Evolutionary conservation across 2,329 filamentous ascomycete genomes (phyloP).

Genomic region (Ophiocordyceps sinensis): DNA sequence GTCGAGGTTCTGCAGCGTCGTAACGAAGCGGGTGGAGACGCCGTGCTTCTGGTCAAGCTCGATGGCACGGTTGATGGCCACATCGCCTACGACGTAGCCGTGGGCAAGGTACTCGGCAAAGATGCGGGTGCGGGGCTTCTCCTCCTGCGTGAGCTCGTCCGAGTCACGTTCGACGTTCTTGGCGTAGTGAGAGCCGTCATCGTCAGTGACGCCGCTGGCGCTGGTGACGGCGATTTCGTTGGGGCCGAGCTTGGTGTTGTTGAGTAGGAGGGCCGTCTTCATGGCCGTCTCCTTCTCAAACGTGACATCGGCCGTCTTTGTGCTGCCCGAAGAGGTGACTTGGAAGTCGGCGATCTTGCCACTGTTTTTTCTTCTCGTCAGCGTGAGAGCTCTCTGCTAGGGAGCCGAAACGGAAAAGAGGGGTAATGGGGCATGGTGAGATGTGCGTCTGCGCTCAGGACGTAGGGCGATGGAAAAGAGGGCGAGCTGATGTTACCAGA

Average conservation of each 20-base stretch:
- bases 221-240: constrained; percentile 68
- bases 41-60: constrained; percentile 83
- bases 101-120: constrained; percentile 93
- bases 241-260: constrained; percentile 86
- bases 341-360: constrained; percentile 84
- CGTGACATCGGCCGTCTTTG: constrained; percentile 77
- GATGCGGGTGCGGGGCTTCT: constrained; percentile 91
- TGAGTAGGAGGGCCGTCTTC: constrained; percentile 90
- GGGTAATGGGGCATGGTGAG: too few relatives aligned
- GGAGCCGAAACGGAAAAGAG: too few relatives aligned
- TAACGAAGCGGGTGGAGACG: constrained; percentile 66
- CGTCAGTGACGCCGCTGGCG: constrained; percentile 49
- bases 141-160: constrained; percentile 77
- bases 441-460: not conserved
- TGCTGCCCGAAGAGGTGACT: constrained; percentile 52
- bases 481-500: constrained; percentile 46
- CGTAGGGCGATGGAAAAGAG: not conserved
- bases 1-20: constrained; percentile 64
- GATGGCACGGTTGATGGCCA: constrained; percentile 68
- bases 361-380: constrained; percentile 26
- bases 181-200: constrained; percentile 41
- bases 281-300: constrained; percentile 96
- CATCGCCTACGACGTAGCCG: constrained; percentile 69
- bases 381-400: not conserved
- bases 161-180: constrained; percentile 41